A percentile compares a stretch with the other conserved stretches of the same genome.
phyloP scores from a whole-genome alignment of 2,329 filamentous ascomycete genomes.

The Cladosporium sp. region DNA sequence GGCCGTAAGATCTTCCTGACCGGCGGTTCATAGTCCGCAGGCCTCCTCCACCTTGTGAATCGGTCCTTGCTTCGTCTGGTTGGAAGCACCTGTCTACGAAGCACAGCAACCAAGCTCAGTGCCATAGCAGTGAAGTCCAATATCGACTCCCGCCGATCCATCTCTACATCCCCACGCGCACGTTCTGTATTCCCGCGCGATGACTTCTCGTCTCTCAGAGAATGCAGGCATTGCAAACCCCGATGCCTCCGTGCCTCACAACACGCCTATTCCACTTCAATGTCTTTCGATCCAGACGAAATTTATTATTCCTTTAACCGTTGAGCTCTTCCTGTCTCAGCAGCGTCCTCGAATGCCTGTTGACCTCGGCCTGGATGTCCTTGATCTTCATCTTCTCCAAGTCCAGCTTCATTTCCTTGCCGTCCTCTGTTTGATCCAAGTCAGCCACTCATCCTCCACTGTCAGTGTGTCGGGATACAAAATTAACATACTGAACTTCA shows the following conservation, averaged over 20 bases:
- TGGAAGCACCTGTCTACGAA: too few relatives aligned
- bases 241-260: too few relatives aligned
- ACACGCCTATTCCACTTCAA: too few relatives aligned
- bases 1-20: too few relatives aligned
- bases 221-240: too few relatives aligned
- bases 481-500: conserved; percentile 73
- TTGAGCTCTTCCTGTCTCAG: conserved; percentile 76
- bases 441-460: not conserved
- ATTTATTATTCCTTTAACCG: conserved; percentile 24
- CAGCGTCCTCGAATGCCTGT: conserved; percentile 77
- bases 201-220: too few relatives aligned
- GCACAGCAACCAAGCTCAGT: too few relatives aligned
- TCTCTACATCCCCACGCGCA: not conserved
- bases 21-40: too few relatives aligned
- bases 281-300: too few relatives aligned
- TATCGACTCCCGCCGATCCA: not conserved
- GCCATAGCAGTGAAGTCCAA: too few relatives aligned
- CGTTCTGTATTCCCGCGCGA: conserved; percentile 5
- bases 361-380: conserved; percentile 79
- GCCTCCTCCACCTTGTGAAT: too few relatives aligned
- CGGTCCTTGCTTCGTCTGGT: too few relatives aligned
- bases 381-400: conserved; percentile 76
- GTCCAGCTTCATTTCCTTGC: conserved; percentile 80
- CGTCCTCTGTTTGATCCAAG: conserved; percentile 61
- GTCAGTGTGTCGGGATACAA: not conserved